Base-by-base conservation (phyloP, 306 rosid species). In the Neltuma alba region DNA sequence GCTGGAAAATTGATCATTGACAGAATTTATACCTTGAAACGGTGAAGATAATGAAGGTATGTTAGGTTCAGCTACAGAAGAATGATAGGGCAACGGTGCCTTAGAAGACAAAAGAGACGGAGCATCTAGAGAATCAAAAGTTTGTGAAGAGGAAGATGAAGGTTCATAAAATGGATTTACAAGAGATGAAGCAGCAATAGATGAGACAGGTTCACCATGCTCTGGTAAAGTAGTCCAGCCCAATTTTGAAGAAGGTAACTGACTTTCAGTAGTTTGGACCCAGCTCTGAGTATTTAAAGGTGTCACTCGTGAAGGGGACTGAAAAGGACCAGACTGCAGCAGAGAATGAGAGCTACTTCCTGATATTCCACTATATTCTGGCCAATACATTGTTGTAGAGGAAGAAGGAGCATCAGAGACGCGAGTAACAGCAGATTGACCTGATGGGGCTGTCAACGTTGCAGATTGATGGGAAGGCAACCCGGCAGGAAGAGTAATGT, bases 381-480 rank as follows among this genome's bases (percentile, higher is more conserved):
- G 85, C 92, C 77, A 58, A 83, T 79, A 57, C 72, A 73, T 76
- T 16, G 85, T 79, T 31, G 70, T 45, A 70, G 91, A 84, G 71
- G 81, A 76, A 64, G 86, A 81, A 41, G 80, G 87, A 63, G 71
- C 71, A 74, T 78, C 77, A 50, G 85, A 74, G 67, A 69, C 83
- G 45, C 84, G 85, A 74, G 84, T 52, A 55, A 69, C 64, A 76
- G 78, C 57, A 68, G 86, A 50, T 21, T 72, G 86, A 79, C 83
- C 80, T 12, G 76, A 77, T 74, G 83, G 79, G 66, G 70, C 78
- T n/a, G 37, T 74, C 37, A 77, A 83, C 57, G 60, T 34, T 42
- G 71, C 64, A 79, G 86, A 68, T 70, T 82, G 91, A 82, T 84
- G 80, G 67, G 87, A 79, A 77, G 91, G 76, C 81, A 79, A 71